phyloP scores from a whole-genome alignment of 73 alveolate species.

The Symbiodinium natans region DNA sequence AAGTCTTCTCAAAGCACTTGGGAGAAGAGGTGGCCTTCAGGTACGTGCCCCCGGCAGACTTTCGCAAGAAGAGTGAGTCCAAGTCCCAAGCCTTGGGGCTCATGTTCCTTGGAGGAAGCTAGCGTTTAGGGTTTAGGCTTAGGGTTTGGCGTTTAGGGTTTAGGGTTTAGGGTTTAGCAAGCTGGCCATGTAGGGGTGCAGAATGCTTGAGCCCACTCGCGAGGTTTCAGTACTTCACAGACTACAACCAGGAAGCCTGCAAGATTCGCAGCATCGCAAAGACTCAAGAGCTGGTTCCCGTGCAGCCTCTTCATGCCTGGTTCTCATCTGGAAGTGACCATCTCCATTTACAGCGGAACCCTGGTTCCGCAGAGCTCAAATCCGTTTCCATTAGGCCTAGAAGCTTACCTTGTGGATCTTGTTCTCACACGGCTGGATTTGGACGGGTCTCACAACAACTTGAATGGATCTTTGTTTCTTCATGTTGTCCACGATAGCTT shows the following conservation, averaged over 20 bases:
- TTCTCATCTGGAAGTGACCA: not conserved
- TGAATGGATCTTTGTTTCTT: no score
- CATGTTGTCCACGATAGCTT: no score
- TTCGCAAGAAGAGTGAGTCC: not conserved
- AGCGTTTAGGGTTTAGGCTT: no score
- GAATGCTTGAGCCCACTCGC: not conserved
- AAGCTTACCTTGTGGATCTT: no score
- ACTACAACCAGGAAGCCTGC: slow-evolving; percentile 9
- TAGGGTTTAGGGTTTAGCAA: not conserved
- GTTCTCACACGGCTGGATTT: no score
- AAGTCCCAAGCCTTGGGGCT: not conserved
- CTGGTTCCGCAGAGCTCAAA: not conserved
- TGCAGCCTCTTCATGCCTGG: not conserved
- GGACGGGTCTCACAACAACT: no score
- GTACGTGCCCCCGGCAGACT: not conserved
- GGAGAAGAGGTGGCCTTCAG: slow-evolving; percentile 24
- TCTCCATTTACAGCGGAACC: slow-evolving; percentile 3
- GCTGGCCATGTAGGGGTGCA: not conserved
- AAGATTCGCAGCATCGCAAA: not conserved
- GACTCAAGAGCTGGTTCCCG: not conserved
- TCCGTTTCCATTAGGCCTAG: no score
- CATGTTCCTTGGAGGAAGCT: not conserved
- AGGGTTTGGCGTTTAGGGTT: no score
- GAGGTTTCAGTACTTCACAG: not conserved
- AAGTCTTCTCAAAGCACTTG: not conserved